Evolutionary conservation across 331 rosid species (phyloP), one percentile per base, ranked within the genome.

Genomic region (Ulmus americana): DNA sequence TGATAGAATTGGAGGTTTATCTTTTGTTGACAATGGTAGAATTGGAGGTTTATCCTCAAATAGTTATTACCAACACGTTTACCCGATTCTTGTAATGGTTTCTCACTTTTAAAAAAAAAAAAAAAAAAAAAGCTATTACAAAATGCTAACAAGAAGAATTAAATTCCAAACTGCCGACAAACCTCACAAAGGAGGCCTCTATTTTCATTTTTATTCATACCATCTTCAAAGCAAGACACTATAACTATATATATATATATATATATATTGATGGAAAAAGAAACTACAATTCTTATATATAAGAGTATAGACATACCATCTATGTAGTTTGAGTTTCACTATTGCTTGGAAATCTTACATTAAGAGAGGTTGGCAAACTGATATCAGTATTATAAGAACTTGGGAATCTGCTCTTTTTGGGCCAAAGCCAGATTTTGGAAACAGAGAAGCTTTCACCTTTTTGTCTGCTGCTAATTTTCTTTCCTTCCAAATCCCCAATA

Each of bases 361-460:
- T 71, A 63, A 70, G 79, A 72, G 51, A 79, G 66, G 74, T 47
- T 59, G 55, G 50, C 68, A 73, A 1, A 55, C 57, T 63, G 13
- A 64, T 65, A 42, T 53, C 72, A 67, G 58, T 46, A 74, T 69
- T 63, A 13, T 82, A 79, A 72, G 75, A 83, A 59, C 48, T 64
- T 49, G 79, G 77, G 67, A 76, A 74, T 20, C 51, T 80, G 77
- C 67, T 78, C 57, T 75, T 84, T 65, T 79, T 81, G n/a, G 92
- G 78, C 97, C 96, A 88, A 22, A 84, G 96, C 97, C 96, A 92
- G 55, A 86, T 92, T 79, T 92, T 92, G 5, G 97, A 92, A 51
- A 92, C 90, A 13, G 97, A 92, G 52, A 88, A 86, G 83, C 97
- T 92, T 59, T 92, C 97, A 43, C 86, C 86, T 68, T 67, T 86